These are phyloP conservation scores for Fusarium decemcellulare DNA, from an alignment of 2,329 filamentous ascomycete genomes.

Conservation along the genomic window DNA sequence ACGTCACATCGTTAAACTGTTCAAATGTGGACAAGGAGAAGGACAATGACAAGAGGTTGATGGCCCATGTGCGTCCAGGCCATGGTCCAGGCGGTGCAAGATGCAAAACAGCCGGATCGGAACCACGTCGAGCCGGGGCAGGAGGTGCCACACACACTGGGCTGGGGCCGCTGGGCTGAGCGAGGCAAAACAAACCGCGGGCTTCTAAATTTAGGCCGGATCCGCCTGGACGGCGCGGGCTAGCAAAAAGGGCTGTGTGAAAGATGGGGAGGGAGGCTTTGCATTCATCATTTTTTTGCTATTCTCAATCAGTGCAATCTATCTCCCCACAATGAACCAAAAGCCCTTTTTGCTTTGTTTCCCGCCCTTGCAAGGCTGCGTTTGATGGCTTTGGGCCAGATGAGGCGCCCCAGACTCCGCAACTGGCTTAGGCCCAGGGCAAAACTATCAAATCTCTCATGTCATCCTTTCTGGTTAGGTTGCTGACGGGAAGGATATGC, in stretches of 20 bases:
- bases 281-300: background rate
- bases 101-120: constrained; percentile 15
- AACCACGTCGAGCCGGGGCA: constrained; percentile 22
- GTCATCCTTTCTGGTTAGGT: constrained; percentile 3
- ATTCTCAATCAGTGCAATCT: background rate
- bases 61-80: background rate
- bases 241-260: constrained; percentile 37
- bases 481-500: constrained; percentile 14
- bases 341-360: background rate
- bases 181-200: constrained; percentile 32
- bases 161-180: constrained; percentile 47
- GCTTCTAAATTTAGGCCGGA: constrained; percentile 45
- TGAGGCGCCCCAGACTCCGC: too few relatives aligned
- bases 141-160: background rate
- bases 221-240: constrained; percentile 26
- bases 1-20: too few relatives aligned
- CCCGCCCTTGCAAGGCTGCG: constrained; percentile 14
- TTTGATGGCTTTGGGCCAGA: background rate
- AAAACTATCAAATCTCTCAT: background rate
- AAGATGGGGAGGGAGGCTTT: constrained; percentile 31
- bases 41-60: background rate
- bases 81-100: constrained; percentile 12
- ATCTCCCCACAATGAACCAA: background rate
- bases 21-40: background rate
- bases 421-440: background rate